Evolutionary conservation across 441 rosid species (phyloP).

Genomic region (Populus hybrid): DNA sequence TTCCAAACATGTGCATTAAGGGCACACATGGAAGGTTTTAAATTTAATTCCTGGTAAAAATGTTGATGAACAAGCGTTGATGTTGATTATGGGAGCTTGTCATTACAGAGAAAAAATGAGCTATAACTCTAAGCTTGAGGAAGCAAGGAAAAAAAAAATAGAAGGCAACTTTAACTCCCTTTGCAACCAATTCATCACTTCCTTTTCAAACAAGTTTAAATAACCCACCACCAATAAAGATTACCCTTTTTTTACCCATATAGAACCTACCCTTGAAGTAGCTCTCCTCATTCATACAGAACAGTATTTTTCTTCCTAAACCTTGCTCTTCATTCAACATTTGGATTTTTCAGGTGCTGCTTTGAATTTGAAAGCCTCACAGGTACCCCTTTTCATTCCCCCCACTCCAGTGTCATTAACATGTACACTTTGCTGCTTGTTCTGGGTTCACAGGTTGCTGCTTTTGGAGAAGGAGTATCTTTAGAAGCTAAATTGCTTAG

Average conservation of each 20-base stretch:
- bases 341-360: neutral
- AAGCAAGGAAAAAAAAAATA: neutral
- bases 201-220: neutral
- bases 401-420: neutral
- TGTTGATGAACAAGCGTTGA: neutral
- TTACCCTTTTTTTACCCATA: neutral
- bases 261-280: neutral
- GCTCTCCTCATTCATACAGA: slow-evolving; percentile 14
- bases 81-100: neutral
- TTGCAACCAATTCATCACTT: neutral
- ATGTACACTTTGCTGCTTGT: slow-evolving; percentile 5
- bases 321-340: neutral
- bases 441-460: slow-evolving; percentile 63
- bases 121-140: neutral
- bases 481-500: slow-evolving; percentile 86
- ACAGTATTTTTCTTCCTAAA: slow-evolving; percentile 6
- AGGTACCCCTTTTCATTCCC: neutral
- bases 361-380: neutral
- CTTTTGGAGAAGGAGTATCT: slow-evolving; percentile 92
- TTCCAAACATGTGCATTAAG: neutral
- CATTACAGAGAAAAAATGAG: neutral
- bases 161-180: neutral
- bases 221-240: neutral
- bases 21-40: neutral
- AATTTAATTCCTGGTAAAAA: neutral